Conservation (phyloP, 208 protist genomes). For the Leptomonas pyrrhocoris region DNA sequence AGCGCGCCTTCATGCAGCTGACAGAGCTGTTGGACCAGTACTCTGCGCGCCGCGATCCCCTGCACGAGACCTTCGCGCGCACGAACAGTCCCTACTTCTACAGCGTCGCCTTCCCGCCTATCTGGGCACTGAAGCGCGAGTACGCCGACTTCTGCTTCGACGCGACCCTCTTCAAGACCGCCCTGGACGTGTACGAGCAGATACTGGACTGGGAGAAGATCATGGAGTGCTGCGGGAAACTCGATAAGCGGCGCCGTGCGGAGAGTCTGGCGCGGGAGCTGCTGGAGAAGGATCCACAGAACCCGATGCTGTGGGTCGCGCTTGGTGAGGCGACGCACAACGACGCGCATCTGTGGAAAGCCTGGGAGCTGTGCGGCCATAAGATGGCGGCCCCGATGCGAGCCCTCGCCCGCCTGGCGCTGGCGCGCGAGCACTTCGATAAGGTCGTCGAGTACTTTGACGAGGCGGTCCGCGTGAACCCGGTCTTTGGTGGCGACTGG, state of each 20-base stretch:
- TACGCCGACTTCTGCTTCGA: constrained; percentile 88
- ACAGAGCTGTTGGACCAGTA: constrained; percentile 90
- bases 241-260: constrained; percentile 87
- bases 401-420: constrained; percentile 75
- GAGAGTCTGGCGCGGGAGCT: constrained; percentile 86
- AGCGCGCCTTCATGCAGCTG: constrained; percentile 90
- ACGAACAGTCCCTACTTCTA: constrained; percentile 83
- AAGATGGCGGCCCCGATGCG: constrained; percentile 89
- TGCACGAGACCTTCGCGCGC: constrained; percentile 48
- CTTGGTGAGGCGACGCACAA: constrained; percentile 90
- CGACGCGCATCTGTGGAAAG: constrained; percentile 83
- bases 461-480: constrained; percentile 83
- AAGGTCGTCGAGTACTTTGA: constrained; percentile 92
- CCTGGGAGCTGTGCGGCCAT: constrained; percentile 89
- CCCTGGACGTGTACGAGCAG: constrained; percentile 88
- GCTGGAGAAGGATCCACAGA: constrained; percentile 80
- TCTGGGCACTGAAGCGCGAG: constrained; percentile 83
- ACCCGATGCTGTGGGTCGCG: constrained; percentile 89
- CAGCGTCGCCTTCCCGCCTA: constrained; percentile 76
- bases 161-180: constrained; percentile 86
- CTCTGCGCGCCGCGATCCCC: constrained; percentile 52
- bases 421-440: constrained; percentile 87
- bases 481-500: constrained; percentile 92
- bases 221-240: constrained; percentile 88
- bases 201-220: constrained; percentile 89